Percentiles rank a stretch among this genome's conserved stretches.
Evolutionary conservation across 2,329 filamentous ascomycete species (phyloP).

Genomic region (Metarhizium album): DNA sequence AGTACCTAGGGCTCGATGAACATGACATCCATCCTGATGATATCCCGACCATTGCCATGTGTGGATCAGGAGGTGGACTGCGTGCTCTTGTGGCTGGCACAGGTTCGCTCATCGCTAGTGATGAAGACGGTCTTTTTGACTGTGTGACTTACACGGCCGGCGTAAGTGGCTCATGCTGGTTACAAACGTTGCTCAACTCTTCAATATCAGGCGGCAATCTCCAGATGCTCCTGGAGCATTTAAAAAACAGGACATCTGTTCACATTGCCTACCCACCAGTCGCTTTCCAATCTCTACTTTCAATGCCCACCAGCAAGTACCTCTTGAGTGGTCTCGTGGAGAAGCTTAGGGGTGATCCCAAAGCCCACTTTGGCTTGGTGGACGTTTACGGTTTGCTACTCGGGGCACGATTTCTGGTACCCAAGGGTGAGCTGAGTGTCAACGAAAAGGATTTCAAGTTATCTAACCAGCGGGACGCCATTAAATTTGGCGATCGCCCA

Average conservation of each 20-base stretch:
- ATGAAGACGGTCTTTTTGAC: conserved; percentile 83
- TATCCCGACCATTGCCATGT: conserved; percentile 86
- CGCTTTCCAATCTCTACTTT: conserved; percentile 70
- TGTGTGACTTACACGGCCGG: conserved; percentile 92
- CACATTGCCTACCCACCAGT: conserved; percentile 90
- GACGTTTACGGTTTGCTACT: conserved; percentile 86
- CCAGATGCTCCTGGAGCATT: conserved; percentile 62
- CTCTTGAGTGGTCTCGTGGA: conserved; percentile 82
- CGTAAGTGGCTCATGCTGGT: conserved; percentile 93
- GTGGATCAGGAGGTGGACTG: conserved; percentile 84
- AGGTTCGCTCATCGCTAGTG: conserved; percentile 73
- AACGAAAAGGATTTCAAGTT: conserved; percentile 76
- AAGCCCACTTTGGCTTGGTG: conserved; percentile 76
- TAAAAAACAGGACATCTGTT: conserved; percentile 73
- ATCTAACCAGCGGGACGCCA: conserved; percentile 70
- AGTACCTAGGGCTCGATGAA: conserved; percentile 69
- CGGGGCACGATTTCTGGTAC: conserved; percentile 74
- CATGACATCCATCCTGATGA: conserved; percentile 84
- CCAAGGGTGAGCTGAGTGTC: conserved; percentile 63
- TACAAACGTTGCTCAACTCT: conserved; percentile 71
- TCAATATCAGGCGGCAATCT: conserved; percentile 62
- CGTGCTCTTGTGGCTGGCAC: conserved; percentile 83
- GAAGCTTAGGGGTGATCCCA: conserved; percentile 65
- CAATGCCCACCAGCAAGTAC: conserved; percentile 86
- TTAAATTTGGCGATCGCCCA: conserved; percentile 70